phyloP scores from a whole-genome alignment of 2,329 filamentous ascomycete genomes.

The Chrysosporium keratinophilum region DNA sequence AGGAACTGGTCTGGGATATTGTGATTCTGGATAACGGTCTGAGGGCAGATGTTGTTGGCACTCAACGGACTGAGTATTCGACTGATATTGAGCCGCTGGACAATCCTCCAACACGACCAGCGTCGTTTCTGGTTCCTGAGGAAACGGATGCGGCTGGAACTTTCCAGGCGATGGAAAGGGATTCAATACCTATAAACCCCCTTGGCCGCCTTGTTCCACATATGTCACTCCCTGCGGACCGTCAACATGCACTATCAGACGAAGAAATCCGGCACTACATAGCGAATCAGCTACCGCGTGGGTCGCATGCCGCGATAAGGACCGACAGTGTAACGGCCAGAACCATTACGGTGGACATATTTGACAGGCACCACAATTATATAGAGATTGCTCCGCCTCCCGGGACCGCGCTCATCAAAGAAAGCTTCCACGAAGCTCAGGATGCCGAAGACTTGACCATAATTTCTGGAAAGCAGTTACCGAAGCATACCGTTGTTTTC shows the following conservation, averaged over 20 bases:
- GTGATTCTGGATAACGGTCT: constrained; percentile 40
- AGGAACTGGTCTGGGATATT: constrained; percentile 39
- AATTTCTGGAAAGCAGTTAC: constrained; percentile 18
- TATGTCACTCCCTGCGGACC: constrained; percentile 27
- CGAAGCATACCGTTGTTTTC: constrained; percentile 39
- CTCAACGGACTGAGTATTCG: constrained; percentile 27
- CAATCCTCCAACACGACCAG: constrained; percentile 41
- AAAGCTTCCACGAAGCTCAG: constrained; percentile 43
- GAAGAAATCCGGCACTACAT: constrained; percentile 42
- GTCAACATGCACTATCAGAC: constrained; percentile 33
- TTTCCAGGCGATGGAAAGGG: constrained; percentile 33
- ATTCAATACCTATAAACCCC: constrained; percentile 20
- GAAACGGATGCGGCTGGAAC: constrained; percentile 24
- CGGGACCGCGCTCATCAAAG: constrained; percentile 38
- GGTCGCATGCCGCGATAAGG: constrained; percentile 35
- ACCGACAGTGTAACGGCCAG: constrained; percentile 36
- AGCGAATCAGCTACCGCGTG: constrained; percentile 34
- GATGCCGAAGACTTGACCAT: constrained; percentile 26
- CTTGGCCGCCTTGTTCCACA: constrained; percentile 19
- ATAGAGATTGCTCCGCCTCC: constrained; percentile 37
- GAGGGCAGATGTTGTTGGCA: constrained; percentile 39
- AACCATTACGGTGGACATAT: constrained; percentile 40
- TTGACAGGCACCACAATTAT: constrained; percentile 28
- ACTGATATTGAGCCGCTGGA: constrained; percentile 38
- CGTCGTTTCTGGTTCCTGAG: constrained; percentile 40